Percentiles rank a stretch among this genome's conserved stretches.
phyloP scores from a whole-genome alignment of 2,329 filamentous ascomycete genomes.

The Penicillium janthinellum region DNA sequence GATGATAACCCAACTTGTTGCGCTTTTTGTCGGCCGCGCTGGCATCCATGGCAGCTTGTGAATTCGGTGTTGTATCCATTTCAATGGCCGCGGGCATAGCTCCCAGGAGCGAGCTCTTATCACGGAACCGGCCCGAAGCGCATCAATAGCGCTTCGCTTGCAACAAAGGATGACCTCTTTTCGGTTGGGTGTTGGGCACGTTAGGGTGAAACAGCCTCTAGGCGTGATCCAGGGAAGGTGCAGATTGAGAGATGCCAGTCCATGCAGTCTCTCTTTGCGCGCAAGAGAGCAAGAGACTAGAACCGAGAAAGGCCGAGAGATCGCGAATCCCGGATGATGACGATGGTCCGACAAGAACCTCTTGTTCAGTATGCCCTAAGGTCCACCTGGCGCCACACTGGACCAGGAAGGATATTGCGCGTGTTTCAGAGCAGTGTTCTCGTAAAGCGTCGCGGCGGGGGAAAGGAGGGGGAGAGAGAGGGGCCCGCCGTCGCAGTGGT shows the following conservation, averaged over 20 bases:
- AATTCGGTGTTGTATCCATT: conserved; percentile 36
- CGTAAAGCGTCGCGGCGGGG: not conserved
- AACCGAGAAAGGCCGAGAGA: conserved; percentile 12
- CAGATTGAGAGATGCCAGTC: conserved; percentile 12
- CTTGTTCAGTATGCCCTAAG: conserved; percentile 6
- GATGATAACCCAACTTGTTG: conserved; percentile 94
- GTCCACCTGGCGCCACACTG: conserved; percentile 22
- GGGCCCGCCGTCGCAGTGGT: conserved; percentile 5
- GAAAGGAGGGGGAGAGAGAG: not conserved
- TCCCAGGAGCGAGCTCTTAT: conserved; percentile 29
- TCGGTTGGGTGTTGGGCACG: not conserved
- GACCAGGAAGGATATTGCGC: conserved; percentile 20
- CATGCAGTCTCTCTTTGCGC: conserved; percentile 20
- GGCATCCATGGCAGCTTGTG: conserved; percentile 41
- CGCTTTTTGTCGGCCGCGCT: conserved; percentile 65
- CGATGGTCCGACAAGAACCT: conserved; percentile 16
- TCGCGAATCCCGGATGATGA: conserved; percentile 17
- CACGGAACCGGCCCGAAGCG: conserved; percentile 22
- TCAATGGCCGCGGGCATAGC: conserved; percentile 43
- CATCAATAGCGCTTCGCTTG: conserved; percentile 28
- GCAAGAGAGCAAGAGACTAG: not conserved
- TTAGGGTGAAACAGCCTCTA: conserved; percentile 3
- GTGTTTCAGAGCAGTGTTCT: conserved; percentile 20
- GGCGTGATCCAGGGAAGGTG: conserved; percentile 9
- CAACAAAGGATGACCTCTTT: not conserved